Percentiles rank a stretch among this genome's conserved stretches.
These are phyloP conservation scores for Kluyveromyces lactis DNA, from an alignment of 805 yeast genomes.

Conservation along the genomic window DNA sequence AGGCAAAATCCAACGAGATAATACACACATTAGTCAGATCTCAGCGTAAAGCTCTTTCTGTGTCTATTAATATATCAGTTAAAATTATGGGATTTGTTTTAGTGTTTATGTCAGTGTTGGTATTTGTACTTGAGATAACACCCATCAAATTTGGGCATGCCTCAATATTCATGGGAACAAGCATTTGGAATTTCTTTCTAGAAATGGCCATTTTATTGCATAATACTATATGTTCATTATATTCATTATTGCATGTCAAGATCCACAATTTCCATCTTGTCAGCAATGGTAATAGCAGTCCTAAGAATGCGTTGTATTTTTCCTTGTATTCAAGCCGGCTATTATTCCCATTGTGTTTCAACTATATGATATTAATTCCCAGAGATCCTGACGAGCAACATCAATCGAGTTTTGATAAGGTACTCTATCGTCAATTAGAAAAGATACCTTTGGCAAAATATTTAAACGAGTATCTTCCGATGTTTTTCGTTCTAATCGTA, in stretches of 20 bases:
- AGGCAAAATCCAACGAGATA: constrained; percentile 18
- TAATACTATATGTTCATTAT: constrained; percentile 22
- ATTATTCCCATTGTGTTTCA: constrained; percentile 28
- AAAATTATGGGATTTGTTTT: constrained; percentile 11
- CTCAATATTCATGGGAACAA: constrained; percentile 15
- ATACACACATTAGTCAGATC: constrained; percentile 24
- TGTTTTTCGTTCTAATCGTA: constrained; percentile 18
- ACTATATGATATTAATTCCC: constrained; percentile 24
- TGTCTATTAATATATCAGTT: constrained; percentile 8
- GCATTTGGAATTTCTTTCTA: constrained; percentile 16
- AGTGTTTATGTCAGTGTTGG: constrained; percentile 12
- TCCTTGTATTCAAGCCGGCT: constrained; percentile 28
- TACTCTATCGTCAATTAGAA: constrained; percentile 21
- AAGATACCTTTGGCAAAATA: constrained; percentile 23
- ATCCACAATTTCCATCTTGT: constrained; percentile 27
- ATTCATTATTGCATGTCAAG: constrained; percentile 28
- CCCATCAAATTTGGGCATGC: constrained; percentile 21
- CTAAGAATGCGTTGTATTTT: constrained; percentile 25
- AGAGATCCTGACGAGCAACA: constrained; percentile 4
- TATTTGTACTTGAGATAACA: constrained; percentile 19
- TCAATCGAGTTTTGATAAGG: constrained; percentile 19
- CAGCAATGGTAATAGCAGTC: constrained; percentile 27
- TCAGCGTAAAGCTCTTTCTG: constrained; percentile 10
- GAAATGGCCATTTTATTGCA: constrained; percentile 21
- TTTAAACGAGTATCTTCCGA: constrained; percentile 23